Evolutionary conservation across 2,329 filamentous ascomycete species (phyloP), one percentile per base, ranked within the genome.

Genomic region (Elsinoe batatas): DNA sequence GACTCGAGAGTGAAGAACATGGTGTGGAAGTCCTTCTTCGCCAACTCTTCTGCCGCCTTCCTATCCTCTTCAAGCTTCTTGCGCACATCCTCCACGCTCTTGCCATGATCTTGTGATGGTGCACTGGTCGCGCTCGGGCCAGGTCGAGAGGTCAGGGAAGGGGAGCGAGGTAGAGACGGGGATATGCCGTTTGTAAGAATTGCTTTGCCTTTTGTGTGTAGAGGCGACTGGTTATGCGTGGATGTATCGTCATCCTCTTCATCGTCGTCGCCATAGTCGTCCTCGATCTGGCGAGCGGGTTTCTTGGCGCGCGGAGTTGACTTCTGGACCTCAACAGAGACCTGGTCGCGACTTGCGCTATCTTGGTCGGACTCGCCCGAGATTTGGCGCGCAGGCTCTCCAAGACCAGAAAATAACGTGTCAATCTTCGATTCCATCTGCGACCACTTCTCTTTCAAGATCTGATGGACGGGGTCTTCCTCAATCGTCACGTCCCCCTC

Each of bases 1-100:
- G 91, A 93, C 71, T 98, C 93, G 32, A 97, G 78, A 1, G 93
- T 96, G 70, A 95, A 91, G 71, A 97, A 95, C 61, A 95, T 79
- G 8, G 89, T 94, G 67, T 95, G 86, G 70, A 96, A 97, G 71
- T 87, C 93, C 64, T 83, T 82, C 72, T 90, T 90, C 42, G 89
- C 93, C 51, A 87, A 85, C 66, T 95, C 89, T 66, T 95, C 91
- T 47, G 88, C 91, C 30, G 87, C 88, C 68, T 85, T 91, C 68
- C 93, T 93, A 62, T 89, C 88, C 67, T 95, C 88, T 70, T 97
- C 91, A 60, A 97, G 73, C 70, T 91, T 88, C 72, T 95, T 95
- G 66, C 93, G 88, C 69, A 89, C 87, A 75, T 95, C 88, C 67
- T 95, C 90, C 6, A 85, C 83, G 20, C 83, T 80, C 68, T 88